Evolutionary conservation across 805 yeast genomes (phyloP).

Genomic region (Wickerhamiella spandovensis): DNA sequence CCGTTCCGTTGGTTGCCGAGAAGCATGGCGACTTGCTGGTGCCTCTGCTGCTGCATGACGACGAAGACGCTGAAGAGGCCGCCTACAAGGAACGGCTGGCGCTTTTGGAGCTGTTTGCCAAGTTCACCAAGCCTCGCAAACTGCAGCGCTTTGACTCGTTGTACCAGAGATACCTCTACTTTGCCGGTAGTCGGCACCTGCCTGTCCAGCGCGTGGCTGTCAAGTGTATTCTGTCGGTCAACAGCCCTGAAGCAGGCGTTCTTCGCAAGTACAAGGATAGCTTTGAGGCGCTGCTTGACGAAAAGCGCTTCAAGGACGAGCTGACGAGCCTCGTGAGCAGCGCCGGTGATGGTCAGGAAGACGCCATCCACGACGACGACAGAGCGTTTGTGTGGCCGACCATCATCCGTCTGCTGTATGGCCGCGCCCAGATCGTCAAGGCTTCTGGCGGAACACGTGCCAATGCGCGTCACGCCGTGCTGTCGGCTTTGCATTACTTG

Average conservation of each 20-base stretch:
- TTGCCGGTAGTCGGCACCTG: slow-evolving; percentile 47
- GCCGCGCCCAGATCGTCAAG: slow-evolving; percentile 59
- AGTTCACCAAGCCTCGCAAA: slow-evolving; percentile 50
- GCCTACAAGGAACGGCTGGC: slow-evolving; percentile 19
- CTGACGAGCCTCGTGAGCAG: slow-evolving; percentile 41
- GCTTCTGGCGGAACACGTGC: slow-evolving; percentile 55
- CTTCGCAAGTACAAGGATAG: slow-evolving; percentile 61
- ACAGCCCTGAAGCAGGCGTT: slow-evolving; percentile 28
- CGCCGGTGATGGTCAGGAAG: slow-evolving; percentile 31
- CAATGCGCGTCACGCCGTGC: slow-evolving; percentile 41
- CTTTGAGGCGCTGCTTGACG: slow-evolving; percentile 64
- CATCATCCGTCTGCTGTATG: slow-evolving; percentile 66
- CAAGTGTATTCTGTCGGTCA: slow-evolving; percentile 52
- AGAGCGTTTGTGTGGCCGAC: slow-evolving; percentile 49
- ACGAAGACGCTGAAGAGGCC: slow-evolving; percentile 19
- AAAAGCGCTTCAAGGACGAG: slow-evolving; percentile 75
- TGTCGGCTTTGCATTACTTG: slow-evolving; percentile 25
- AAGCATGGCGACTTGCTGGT: slow-evolving; percentile 40
- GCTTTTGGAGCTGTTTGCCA: slow-evolving; percentile 47
- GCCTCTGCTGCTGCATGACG: slow-evolving; percentile 38
- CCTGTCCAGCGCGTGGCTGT: slow-evolving; percentile 64
- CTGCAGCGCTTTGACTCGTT: slow-evolving; percentile 41
- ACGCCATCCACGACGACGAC: slow-evolving; percentile 48
- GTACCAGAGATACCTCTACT: slow-evolving; percentile 35
- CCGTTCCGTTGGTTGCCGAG: slow-evolving; percentile 61